A percentile compares a stretch with the other conserved stretches of the same genome.
Conservation (phyloP, 257 asterid species). For the Anisodus tanguticus region DNA sequence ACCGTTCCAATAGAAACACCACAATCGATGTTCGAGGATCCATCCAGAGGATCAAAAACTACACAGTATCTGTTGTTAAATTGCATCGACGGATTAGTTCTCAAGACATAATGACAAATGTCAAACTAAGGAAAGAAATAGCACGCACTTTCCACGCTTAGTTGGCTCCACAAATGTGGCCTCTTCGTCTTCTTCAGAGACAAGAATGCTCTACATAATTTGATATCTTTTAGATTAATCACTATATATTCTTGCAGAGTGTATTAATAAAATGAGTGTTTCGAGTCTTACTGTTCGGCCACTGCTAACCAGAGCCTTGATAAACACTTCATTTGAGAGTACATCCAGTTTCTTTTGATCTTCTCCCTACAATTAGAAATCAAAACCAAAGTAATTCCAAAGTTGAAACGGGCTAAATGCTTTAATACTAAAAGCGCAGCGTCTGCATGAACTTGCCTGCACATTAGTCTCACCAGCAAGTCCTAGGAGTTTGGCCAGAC, state of each 20-base stretch:
- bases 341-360: conserved; percentile 97
- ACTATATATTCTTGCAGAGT: not conserved
- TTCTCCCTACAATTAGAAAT: conserved; percentile 55
- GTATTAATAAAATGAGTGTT: not conserved
- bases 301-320: conserved; percentile 94
- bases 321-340: conserved; percentile 88
- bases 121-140: conserved; percentile 25
- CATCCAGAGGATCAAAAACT: conserved; percentile 97
- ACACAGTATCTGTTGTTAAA: conserved; percentile 76
- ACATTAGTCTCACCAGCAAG: conserved; percentile 98
- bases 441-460: conserved; percentile 60
- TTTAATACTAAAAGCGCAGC: conserved; percentile 12
- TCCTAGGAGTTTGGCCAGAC: conserved; percentile 93
- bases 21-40: conserved; percentile 97
- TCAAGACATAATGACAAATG: not conserved
- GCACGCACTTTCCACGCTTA: conserved; percentile 78
- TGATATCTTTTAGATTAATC: not conserved
- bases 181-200: conserved; percentile 94
- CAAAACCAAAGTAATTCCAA: conserved; percentile 20
- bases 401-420: not conserved
- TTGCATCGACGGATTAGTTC: not conserved
- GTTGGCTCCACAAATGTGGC: conserved; percentile 84
- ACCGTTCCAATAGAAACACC: conserved; percentile 98
- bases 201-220: conserved; percentile 79
- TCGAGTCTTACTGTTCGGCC: conserved; percentile 79